These are phyloP conservation scores for Bimuria novae-zelandiae DNA, from an alignment of 2,329 filamentous ascomycete species.

Conservation along the genomic window DNA sequence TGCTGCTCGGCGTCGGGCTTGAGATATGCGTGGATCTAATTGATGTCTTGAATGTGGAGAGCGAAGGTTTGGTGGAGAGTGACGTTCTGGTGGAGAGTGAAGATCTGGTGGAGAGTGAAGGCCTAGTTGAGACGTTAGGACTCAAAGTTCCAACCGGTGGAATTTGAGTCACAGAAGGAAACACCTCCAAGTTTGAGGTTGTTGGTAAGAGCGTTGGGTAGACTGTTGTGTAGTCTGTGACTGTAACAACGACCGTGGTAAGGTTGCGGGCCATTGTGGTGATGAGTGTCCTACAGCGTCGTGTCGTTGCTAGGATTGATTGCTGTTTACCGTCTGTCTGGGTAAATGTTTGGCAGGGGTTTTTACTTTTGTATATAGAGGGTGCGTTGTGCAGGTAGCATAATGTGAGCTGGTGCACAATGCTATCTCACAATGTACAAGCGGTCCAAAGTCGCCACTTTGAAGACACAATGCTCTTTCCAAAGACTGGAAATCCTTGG, in stretches of 20 bases:
- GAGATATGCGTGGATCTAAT: neutral
- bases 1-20: neutral
- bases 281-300: neutral
- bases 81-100: neutral
- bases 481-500: no score
- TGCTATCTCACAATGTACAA: neutral
- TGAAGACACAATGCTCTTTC: no score
- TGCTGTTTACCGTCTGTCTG: neutral
- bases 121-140: neutral
- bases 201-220: neutral
- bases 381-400: neutral
- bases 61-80: neutral
- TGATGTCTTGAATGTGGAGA: neutral
- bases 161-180: neutral
- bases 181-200: neutral
- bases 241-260: neutral
- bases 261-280: neutral
- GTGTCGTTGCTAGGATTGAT: neutral
- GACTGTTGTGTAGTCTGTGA: slow-evolving; percentile 1
- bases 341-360: no score
- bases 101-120: neutral
- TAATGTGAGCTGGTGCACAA: neutral
- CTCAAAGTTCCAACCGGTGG: neutral
- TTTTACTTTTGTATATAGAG: neutral
- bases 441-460: no score